Evolutionary conservation across 257 asterid genomes (phyloP), one percentile per base, ranked within the genome.

Genomic region (Ilex aquifolium): DNA sequence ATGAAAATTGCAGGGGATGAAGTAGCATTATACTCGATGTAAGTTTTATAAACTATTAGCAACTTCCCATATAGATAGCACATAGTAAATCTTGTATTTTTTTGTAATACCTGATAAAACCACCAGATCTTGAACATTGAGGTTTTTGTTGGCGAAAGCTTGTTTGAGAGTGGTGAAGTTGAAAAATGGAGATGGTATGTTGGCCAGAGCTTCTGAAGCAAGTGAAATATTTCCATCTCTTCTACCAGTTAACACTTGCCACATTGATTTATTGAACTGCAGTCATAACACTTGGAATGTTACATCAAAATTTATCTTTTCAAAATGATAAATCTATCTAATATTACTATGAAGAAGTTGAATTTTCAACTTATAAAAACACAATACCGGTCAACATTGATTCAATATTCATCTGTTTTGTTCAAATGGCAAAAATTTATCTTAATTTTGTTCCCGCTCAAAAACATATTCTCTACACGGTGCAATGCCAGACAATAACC

Each of bases 241-340:
- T 63, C 89, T 61, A 1, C 89, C 89, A 2, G 84, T 83, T 7
- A 49, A 63, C 42, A 82, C 85, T 44, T 79, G 56, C 85, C 85
- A 82, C 74, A 77, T 59, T 1, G 73, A 7, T 46, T 6, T 62
- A 58, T 62, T 67, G 42, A 77, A 72, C 76, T 72, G 66, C 50
- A 44, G 13, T 44, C 1, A 44, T 44, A 7, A 7, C 9, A 44
- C 9, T 7, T 7, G 13, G 13, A 44, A 7, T 21, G 27, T 21
- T 21, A 0, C 27, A 21, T 21, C 27, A 49, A 58, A 59, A 51
- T 67, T 6, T 74, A 55, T 49, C 57, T 53, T 2, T 72, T 72
- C 40, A 78, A 75, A 83, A 73, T 65, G 58, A 63, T 62, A 2
- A 9, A 12, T 51, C 9, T 44, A 44, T 21, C 27, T 21, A 21